phyloP scores from a whole-genome alignment of 345 rosid genomes.

The Eucalyptus sp. region DNA sequence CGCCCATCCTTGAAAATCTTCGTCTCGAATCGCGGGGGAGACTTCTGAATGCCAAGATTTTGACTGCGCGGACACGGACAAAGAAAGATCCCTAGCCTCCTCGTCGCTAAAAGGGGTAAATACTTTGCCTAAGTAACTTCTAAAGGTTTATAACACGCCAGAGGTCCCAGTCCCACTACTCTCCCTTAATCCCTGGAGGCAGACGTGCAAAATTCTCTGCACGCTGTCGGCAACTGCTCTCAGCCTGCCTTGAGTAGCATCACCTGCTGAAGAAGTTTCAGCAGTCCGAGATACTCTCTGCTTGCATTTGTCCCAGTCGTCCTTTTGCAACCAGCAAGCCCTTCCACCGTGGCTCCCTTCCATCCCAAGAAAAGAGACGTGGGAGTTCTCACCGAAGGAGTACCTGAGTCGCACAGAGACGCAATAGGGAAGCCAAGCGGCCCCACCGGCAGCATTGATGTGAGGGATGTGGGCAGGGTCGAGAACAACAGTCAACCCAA shows the following conservation, averaged over 20 bases:
- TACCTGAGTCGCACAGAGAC: constrained; percentile 82
- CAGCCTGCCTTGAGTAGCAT: constrained; percentile 60
- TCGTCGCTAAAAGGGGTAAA: not conserved
- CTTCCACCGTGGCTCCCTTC: constrained; percentile 99
- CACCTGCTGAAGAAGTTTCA: constrained; percentile 49
- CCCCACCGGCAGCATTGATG: constrained; percentile 92
- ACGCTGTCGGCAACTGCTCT: constrained; percentile 69
- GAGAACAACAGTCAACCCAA: constrained; percentile 81
- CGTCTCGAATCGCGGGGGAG: not conserved
- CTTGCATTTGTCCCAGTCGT: constrained; percentile 94
- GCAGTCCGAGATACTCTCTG: constrained; percentile 63
- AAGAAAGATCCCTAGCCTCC: not conserved
- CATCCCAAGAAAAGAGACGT: constrained; percentile 63
- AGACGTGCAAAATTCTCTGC: constrained; percentile 53
- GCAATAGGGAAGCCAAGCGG: constrained; percentile 97
- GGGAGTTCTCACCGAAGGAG: constrained; percentile 56
- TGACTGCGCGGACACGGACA: not conserved
- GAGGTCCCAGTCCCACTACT: constrained; percentile 14
- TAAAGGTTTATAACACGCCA: not conserved
- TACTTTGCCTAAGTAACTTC: not conserved
- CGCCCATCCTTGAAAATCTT: not conserved
- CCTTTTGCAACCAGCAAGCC: constrained; percentile 73
- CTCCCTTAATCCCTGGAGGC: constrained; percentile 75
- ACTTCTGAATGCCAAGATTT: not conserved
- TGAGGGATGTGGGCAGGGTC: constrained; percentile 88